Percentiles rank a stretch among this genome's conserved stretches.
Conservation (phyloP, 257 asterid species). For the Gentiana straminea region DNA sequence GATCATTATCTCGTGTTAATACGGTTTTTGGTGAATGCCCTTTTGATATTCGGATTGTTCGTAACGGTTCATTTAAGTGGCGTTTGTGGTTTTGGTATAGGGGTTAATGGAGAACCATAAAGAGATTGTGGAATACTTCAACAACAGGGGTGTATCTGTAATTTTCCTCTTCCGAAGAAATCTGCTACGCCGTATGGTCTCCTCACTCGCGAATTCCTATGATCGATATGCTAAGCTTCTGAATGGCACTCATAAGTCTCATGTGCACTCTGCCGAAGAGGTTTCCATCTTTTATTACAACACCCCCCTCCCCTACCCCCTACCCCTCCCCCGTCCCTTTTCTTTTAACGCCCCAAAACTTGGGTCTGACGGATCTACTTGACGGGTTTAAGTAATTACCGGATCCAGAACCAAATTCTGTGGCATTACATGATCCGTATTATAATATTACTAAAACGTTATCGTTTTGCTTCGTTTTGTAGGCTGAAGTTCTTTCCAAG, state of each 20-base stretch:
- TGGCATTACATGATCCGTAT: too few relatives aligned
- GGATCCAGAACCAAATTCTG: too few relatives aligned
- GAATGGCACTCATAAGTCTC: constrained; percentile 40
- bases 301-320: too few relatives aligned
- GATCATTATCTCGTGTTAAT: neutral
- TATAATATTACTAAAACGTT: neutral
- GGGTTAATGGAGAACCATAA: constrained; percentile 27
- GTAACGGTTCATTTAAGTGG: constrained; percentile 1
- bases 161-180: constrained; percentile 33
- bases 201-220: constrained; percentile 29
- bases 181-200: constrained; percentile 32
- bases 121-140: constrained; percentile 31
- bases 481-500: constrained; percentile 73
- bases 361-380: too few relatives aligned
- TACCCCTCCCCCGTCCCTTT: too few relatives aligned
- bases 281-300: constrained; percentile 7
- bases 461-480: constrained; percentile 9
- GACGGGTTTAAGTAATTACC: too few relatives aligned
- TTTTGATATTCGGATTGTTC: neutral
- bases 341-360: too few relatives aligned
- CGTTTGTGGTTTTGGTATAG: constrained; percentile 12
- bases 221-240: constrained; percentile 28
- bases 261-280: constrained; percentile 32
- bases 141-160: constrained; percentile 27
- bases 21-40: too few relatives aligned